phyloP scores from a whole-genome alignment of 352 stramenopile genomes.

The Phytopythium cucurbitacearum region DNA sequence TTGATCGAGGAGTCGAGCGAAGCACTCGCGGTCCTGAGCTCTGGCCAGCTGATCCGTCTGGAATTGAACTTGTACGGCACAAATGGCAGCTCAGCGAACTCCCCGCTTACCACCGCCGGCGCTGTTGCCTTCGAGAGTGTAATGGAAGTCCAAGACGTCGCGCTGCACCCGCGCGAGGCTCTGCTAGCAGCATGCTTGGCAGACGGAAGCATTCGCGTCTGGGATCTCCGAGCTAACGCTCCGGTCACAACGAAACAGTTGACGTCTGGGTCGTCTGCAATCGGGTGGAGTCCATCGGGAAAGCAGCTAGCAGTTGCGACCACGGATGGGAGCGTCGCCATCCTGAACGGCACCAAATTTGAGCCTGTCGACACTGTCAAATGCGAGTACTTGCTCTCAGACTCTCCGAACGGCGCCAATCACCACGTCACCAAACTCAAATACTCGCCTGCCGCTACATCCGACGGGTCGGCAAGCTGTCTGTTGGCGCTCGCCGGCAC shows the following conservation, averaged over 20 bases:
- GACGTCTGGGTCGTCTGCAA: conserved; percentile 12
- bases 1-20: conserved; percentile 19
- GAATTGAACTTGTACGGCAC: conserved; percentile 13
- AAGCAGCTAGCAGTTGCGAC: conserved; percentile 44
- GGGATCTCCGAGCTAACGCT: conserved; percentile 33
- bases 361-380: conserved; percentile 13
- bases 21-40: conserved; percentile 18
- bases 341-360: conserved; percentile 32
- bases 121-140: conserved; percentile 19
- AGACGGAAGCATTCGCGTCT: conserved; percentile 30
- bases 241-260: conserved; percentile 16
- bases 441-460: conserved; percentile 29
- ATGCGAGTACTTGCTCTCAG: conserved; percentile 5
- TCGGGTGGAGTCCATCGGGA: conserved; percentile 35
- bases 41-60: conserved; percentile 20
- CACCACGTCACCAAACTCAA: conserved; percentile 23
- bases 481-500: conserved; percentile 47
- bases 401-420: background rate
- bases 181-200: conserved; percentile 34
- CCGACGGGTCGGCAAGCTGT: conserved; percentile 10
- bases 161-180: conserved; percentile 33
- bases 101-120: background rate
- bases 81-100: background rate
- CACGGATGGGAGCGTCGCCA: conserved; percentile 24
- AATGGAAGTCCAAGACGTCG: conserved; percentile 19